Evolutionary conservation across 2,329 filamentous ascomycete species (phyloP).

Genomic region (Colletotrichum truncatum): DNA sequence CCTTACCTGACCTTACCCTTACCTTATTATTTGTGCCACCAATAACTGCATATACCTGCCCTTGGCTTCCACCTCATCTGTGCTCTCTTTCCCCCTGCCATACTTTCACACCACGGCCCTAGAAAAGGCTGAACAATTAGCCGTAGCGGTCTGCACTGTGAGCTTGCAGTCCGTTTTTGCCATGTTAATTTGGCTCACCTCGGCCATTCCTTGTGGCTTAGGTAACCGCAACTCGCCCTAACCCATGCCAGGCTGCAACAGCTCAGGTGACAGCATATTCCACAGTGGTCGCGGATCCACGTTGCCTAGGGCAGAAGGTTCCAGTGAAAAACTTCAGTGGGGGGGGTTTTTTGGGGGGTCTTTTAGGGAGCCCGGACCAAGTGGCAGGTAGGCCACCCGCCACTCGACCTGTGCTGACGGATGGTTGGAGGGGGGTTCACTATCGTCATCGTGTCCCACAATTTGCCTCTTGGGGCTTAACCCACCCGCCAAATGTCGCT

Average conservation of each 20-base stretch:
- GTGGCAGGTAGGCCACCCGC: background rate
- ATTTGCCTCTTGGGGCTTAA: constrained; percentile 8
- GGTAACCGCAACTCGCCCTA: constrained; percentile 5
- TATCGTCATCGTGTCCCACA: constrained; percentile 11
- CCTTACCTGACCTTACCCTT: background rate
- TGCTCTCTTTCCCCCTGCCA: background rate
- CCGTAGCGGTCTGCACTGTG: background rate
- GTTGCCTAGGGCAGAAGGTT: constrained; percentile 6
- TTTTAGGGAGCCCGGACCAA: background rate
- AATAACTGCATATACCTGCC: background rate
- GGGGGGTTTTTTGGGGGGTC: background rate
- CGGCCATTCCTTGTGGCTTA: background rate
- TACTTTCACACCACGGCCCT: background rate
- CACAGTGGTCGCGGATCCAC: background rate
- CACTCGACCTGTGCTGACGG: background rate
- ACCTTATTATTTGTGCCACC: too few species aligned
- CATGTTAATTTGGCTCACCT: background rate
- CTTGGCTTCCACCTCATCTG: background rate
- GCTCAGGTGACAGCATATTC: background rate
- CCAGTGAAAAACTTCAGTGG: constrained; percentile 6
- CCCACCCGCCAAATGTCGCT: background rate
- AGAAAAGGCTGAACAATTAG: background rate
- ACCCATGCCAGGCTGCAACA: background rate
- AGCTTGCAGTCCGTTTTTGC: background rate
- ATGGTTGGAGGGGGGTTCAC: background rate